Evolutionary conservation across 2,329 filamentous ascomycete species (phyloP).

Genomic region (Colletotrichum tanaceti): DNA sequence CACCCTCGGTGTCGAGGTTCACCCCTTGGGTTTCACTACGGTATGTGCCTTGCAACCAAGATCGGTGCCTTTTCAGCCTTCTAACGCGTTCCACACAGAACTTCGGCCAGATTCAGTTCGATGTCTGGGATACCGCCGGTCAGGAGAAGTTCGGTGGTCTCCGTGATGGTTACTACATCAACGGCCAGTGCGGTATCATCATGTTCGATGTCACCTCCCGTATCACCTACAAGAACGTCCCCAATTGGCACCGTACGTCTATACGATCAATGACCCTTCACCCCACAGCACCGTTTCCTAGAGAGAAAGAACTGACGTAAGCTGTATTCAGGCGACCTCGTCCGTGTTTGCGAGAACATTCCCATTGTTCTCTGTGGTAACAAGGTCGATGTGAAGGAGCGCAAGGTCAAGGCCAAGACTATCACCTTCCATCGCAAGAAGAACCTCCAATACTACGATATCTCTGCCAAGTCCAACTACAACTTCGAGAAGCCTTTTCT

Average conservation of each 20-base stretch:
- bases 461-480: constrained; percentile 99
- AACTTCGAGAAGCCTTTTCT: constrained; percentile 99
- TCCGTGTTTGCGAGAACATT: constrained; percentile 99
- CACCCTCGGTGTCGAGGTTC: constrained; percentile 98
- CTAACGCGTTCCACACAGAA: constrained; percentile 72
- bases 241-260: constrained; percentile 96
- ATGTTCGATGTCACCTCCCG: constrained; percentile 99
- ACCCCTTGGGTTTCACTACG: constrained; percentile 97
- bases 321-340: constrained; percentile 81
- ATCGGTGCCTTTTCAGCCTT: neutral
- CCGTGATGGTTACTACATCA: constrained; percentile 99
- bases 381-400: constrained; percentile 99
- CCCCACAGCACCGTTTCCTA: neutral
- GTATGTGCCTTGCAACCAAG: constrained; percentile 69
- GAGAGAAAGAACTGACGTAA: constrained; percentile 2
- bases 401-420: constrained; percentile 99
- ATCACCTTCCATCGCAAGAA: constrained; percentile 99
- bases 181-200: constrained; percentile 99
- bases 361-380: constrained; percentile 98
- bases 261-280: constrained; percentile 3
- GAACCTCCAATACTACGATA: constrained; percentile 99
- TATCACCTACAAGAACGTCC: constrained; percentile 99
- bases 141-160: constrained; percentile 99
- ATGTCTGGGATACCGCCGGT: constrained; percentile 98
- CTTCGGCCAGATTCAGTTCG: constrained; percentile 96